These are phyloP conservation scores for Arachnomyces sp. DNA, from an alignment of 2,329 filamentous ascomycete genomes.

Conservation along the genomic window DNA sequence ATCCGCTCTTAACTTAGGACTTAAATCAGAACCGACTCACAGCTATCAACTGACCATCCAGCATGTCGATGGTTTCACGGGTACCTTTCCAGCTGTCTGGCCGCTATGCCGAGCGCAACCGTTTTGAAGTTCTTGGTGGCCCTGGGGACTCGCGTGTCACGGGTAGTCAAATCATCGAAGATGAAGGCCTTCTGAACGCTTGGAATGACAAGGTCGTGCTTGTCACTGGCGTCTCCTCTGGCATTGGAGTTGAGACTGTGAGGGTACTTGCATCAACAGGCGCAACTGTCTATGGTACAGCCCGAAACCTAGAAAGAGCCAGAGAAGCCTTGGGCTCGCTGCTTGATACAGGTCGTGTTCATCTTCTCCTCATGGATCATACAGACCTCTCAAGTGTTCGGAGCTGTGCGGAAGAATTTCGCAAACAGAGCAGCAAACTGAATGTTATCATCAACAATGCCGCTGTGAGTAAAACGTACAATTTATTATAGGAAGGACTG, in stretches of 20 bases:
- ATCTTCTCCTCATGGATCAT: conserved; percentile 27
- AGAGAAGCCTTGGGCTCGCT: conserved; percentile 21
- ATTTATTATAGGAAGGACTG: neutral
- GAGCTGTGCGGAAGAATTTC: conserved; percentile 5
- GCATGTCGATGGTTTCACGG: conserved; percentile 1
- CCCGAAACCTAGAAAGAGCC: conserved; percentile 28
- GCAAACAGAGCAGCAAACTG: conserved; percentile 20
- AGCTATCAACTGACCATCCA: no score
- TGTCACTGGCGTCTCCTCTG: conserved; percentile 28
- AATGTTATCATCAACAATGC: conserved; percentile 40
- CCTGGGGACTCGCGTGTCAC: conserved; percentile 18
- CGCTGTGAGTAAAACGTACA: conserved; percentile 23
- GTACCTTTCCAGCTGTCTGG: conserved; percentile 7
- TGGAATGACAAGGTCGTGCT: conserved; percentile 3
- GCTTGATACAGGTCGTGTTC: conserved; percentile 12
- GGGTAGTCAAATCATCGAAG: conserved; percentile 15
- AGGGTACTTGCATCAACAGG: conserved; percentile 31
- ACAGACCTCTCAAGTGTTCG: conserved; percentile 21
- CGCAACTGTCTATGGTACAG: conserved; percentile 32
- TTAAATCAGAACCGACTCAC: no score
- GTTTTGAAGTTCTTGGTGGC: conserved; percentile 9
- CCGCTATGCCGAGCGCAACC: conserved; percentile 6
- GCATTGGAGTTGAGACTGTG: conserved; percentile 31
- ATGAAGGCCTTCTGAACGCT: conserved; percentile 13
- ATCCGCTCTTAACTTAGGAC: no score